Conservation (phyloP, 2,329 filamentous ascomycete species). For the Penicillium verrucosum region DNA sequence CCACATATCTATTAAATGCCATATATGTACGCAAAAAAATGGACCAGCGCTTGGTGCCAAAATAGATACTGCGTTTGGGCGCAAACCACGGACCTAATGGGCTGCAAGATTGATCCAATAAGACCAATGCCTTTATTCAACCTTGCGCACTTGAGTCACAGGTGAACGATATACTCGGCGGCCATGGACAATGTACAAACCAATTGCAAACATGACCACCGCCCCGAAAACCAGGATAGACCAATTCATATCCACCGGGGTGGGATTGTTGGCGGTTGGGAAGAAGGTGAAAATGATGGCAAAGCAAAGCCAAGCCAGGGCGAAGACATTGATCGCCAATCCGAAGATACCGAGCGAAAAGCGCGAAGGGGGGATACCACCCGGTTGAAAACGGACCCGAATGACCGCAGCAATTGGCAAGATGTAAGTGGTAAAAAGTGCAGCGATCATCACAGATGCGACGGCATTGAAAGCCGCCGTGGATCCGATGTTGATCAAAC, state of each 20-base stretch:
- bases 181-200: constrained; percentile 22
- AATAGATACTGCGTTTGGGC: neutral
- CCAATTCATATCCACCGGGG: constrained; percentile 24
- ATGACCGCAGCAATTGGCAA: constrained; percentile 34
- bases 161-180: constrained; percentile 22
- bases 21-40: constrained; percentile 1
- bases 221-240: constrained; percentile 26
- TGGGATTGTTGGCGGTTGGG: constrained; percentile 26
- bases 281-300: constrained; percentile 32
- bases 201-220: constrained; percentile 23
- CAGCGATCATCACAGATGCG: constrained; percentile 51
- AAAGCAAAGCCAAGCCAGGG: constrained; percentile 26
- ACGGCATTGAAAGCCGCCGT: constrained; percentile 53
- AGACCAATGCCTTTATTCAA: constrained; percentile 2
- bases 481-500: constrained; percentile 53
- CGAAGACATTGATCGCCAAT: constrained; percentile 29
- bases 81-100: too few relatives aligned
- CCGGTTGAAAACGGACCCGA: constrained; percentile 19
- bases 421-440: constrained; percentile 53
- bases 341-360: constrained; percentile 29
- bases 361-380: constrained; percentile 20
- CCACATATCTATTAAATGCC: constrained; percentile 8
- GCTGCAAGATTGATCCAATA: neutral
- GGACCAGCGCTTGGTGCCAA: constrained; percentile 3
- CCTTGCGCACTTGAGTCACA: constrained; percentile 23